Evolutionary conservation across 1,139 yeast species (phyloP), one percentile per base, ranked within the genome.

Genomic region (Pichia sp.): DNA sequence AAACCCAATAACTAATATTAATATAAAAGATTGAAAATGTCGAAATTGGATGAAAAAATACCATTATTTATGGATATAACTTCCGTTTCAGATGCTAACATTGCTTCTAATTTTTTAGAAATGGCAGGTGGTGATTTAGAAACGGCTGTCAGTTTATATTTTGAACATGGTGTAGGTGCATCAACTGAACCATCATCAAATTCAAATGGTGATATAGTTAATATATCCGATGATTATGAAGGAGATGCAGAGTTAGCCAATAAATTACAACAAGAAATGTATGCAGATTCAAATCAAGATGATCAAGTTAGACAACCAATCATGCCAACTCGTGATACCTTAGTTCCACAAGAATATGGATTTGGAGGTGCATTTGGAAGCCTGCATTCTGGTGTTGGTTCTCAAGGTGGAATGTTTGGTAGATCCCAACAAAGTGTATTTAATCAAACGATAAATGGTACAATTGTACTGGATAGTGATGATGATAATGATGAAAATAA

Each of bases 21-120:
- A 16, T n/a, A 16, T 16, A 16, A 16, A 16, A 16, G 16, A 16
- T 16, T 16, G 16, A 16, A 16, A 24, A 20, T 25, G n/a, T 20
- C 31, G 28, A 29, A 4, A 8, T 57, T 59, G 62, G 61, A 56
- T 25, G 87, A 79, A 45, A 66, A 72, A 39, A 68, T 86, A 30
- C 81, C 84, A 23, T 78, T 82, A 30, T 92, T 92, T 63, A 71
- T 90, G 61, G 92, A 94, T 31, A 83, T 94, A 46, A 89, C 98
- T 0, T 87, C 87, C 22, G 77, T 78, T 6, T 73, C 79, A 3
- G 94, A 86, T 59, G 73, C 77, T 2, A 73, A 73, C 3, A 69
- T 78, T 29, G 98, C 98, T 2, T 70, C 72, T 50, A 89, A 82
- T 57, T 94, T 83, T 60, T 66, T 94, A 39, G 90, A 83, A 29